Base-by-base conservation (phyloP, 352 stramenopile genomes). In the Sclerospora graminicola region DNA sequence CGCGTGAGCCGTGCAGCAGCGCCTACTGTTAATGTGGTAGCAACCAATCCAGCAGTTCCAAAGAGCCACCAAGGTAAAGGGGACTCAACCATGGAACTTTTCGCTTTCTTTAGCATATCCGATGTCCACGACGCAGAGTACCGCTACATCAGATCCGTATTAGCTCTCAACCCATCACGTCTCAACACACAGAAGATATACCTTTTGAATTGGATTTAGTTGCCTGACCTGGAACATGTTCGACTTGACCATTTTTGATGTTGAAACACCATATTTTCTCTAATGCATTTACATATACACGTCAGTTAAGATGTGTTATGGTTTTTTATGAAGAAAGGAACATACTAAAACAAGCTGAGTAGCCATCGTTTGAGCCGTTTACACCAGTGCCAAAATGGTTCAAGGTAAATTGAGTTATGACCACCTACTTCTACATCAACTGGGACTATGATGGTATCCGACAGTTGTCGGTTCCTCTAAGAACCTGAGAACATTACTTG, bases 21-120 rank as follows among this genome's bases (percentile, higher is more conserved):
- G 5, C 95, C 95, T n/a, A 98, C 79, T 20, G 95, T 96, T 13
- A 99, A 84, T 59, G 98, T 98, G 8, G 83, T 87, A 11, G 89
- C 82, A 2, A 98, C 78, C 15, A 97, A 56, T 0, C 68, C 85
- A 4, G 82, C 89, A 6, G 83, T 96, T 13, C 84, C 84, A 39
- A 98, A 85, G 5, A 98, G 68, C 94, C 94, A 98, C 72, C 83
- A 95, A 6, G 68, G 76, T 8, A 95, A 48, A 4, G 82, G 72
- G 11, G 67, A 66, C 15, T 51, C 51, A 26, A 48, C 39, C 54
- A 82, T 65, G 6, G 60, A 69, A 10, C 20, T 49, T n/a, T 60
- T 63, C n/a, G 52, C 38, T 32, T 66, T 66, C 9, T 48, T 35
- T 8, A 70, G 5, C 34, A 67, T 41, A 3, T 55, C 30, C 19